Base-by-base conservation (phyloP, 495 filamentous ascomycete species). In the Penicillium robsamsonii region DNA sequence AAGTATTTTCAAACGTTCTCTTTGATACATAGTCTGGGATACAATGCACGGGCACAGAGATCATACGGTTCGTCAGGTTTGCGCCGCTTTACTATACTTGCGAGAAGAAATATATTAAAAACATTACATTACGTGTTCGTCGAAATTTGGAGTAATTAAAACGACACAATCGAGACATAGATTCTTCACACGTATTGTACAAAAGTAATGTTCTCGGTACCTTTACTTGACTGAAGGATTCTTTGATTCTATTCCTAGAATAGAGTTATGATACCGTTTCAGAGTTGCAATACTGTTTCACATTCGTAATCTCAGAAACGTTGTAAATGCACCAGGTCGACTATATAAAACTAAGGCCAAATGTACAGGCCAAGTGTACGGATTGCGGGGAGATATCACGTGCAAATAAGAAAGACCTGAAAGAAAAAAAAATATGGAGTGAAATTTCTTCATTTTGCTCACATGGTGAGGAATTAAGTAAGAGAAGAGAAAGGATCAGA, bases 401-500 rank as follows among this genome's bases (percentile, higher is more conserved):
- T 54, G 41, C 15, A 11, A 45, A 15, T n/a, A 11, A 17, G 7
- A 13, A 50, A 15, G 4, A 17, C 13, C 29, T 29, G n/a, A 46
- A 9, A 17, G 13, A n/a, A 5, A 31, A 25, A 31, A 9, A 22
- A 42, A 56, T 10, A n/a, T 24, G 13, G 47, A 12, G 30, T 41
- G 48, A 42, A 51, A 41, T 29, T 42, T 51, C 35, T 60, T 57
- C 38, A 60, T 65, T 64, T 53, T 22, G 33, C 50, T 30, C 49
- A 60, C 59, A 48, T 13, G 41, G 53, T 31, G 38, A 65, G 63
- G 42, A 59, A 67, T 67, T 67, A 67, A 51, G 38, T 55, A 58
- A 46, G 53, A 52, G 38, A 50, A 47, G 33, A 25, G 22, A 38
- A 60, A 30, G 30, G 42, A 30, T 25, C 37, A 57, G 47, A 63